These are phyloP conservation scores for Tricholoma sp. DNA, from an alignment of 768 basidiomycete species.

Conservation along the genomic window DNA sequence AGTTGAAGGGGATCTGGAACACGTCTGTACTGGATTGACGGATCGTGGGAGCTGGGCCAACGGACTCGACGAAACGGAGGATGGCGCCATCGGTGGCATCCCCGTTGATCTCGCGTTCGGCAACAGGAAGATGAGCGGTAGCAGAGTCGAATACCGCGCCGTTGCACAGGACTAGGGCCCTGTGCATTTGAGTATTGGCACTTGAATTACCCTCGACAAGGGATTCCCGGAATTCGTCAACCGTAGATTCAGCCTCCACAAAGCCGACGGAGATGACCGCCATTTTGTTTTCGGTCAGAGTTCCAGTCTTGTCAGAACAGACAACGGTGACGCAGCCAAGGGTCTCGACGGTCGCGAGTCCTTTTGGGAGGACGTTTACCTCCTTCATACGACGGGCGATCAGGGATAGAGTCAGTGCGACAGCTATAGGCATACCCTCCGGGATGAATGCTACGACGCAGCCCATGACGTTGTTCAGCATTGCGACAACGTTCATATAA, in stretches of 20 bases:
- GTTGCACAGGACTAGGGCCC: conserved; percentile 48
- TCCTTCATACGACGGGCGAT: conserved; percentile 14
- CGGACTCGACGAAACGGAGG: conserved; percentile 39
- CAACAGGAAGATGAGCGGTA: conserved; percentile 18
- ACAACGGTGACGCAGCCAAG: conserved; percentile 56
- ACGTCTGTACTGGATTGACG: conserved; percentile 17
- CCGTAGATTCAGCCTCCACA: conserved; percentile 25
- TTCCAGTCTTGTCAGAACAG: conserved; percentile 57
- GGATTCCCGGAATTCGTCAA: conserved; percentile 15
- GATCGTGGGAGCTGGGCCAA: conserved; percentile 16
- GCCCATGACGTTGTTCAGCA: conserved; percentile 53
- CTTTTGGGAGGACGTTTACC: conserved; percentile 25
- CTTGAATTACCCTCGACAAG: conserved; percentile 5
- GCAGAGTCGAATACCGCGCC: conserved; percentile 43
- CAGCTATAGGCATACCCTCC: conserved; percentile 48
- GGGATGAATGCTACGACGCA: conserved; percentile 37
- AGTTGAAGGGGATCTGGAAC: conserved; percentile 41
- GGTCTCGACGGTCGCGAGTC: conserved; percentile 61
- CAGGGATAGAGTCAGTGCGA: conserved; percentile 42
- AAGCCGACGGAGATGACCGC: conserved; percentile 44
- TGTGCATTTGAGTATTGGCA: conserved; percentile 15
- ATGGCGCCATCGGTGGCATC: conserved; percentile 53
- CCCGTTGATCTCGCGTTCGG: conserved; percentile 32
- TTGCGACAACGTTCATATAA: conserved; percentile 43
- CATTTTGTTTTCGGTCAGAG: conserved; percentile 58